Base-by-base conservation (phyloP, 225 moss, liverwort and hornwort genomes). In the Antitrichia curtipendula region DNA sequence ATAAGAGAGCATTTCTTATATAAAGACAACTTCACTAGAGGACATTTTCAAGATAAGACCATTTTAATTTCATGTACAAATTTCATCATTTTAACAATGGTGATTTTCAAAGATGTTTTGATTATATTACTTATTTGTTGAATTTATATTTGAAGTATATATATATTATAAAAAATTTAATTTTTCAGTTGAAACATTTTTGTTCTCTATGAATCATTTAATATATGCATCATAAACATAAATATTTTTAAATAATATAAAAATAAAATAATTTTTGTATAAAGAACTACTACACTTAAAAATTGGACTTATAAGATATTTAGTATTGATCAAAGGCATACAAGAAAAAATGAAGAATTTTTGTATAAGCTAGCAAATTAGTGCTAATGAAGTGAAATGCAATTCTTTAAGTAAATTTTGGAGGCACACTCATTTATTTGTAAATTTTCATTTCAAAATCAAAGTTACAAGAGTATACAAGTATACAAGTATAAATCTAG, bases 261-360 rank as follows among this genome's bases (percentile, higher is more conserved):
- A 52, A 32, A 47, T 36, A 7, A 36, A 6, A 2, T 53, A 9
- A 36, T 24, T 53, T 45, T 34, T 52, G 22, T 22, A 34, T 52
- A 14, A 75, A 75, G 2, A 52, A 34, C 14, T 22, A 23, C 2
- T 52, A 34, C 3, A 14, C 4, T 2, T 34, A 15, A 52, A 56
- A 52, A 75, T 9, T 31, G 8, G 36, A 75, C 15, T 52, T 75
- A 23, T 23, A 36, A 36, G 22, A 52, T 75, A n/a, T n/a, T n/a
- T n/a, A n/a, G n/a, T n/a, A n/a, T 75, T 52, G 9, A 36, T 3
- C 2, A 24, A n/a, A 0, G 16, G 4, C 2, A n/a, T 53, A 4
- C 4, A n/a, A n/a, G 3, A 14, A 4, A 25, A 76, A n/a, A 54
- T 77, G 6, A 76, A 53, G 16, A 10, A n/a, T 23, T 54, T 10